Evolutionary conservation across 148 eudicot genomes (phyloP), one percentile per base, ranked within the genome.

Genomic region (Gaultheria prostrata): DNA sequence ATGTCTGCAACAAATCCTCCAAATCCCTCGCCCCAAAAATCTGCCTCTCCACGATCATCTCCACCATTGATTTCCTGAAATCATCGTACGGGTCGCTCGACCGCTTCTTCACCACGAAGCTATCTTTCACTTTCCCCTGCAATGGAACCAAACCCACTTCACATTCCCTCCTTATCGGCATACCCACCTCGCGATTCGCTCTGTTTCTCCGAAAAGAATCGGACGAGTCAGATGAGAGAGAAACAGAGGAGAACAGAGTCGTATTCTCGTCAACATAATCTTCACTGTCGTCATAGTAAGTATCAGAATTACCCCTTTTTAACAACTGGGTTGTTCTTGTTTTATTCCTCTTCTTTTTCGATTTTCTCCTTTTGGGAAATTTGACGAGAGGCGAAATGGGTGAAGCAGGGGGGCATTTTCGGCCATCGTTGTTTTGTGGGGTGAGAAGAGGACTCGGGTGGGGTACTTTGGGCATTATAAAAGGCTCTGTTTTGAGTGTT

Each of bases 321-420:
- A 33, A 78, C 49, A 79, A 74, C 32, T 76, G 86, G 83, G 86
- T 33, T 4, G 71, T 74, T 88, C 28, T 81, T 86, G 65, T 35
- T 39, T 39, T 39, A 39, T 0, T 83, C 35, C 48, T 57, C 30
- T n/a, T 59, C 82, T 53, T 77, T 77, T 33, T 51, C 24, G 11
- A 2, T 20, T 13, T 30, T 49, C 61, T 78, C 2, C 54, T 50
- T 1, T 73, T 21, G 35, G 39, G 87, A 54, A 75, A 50, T 8
- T 49, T 65, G 74, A 78, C 54, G 57, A 86, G 82, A 49, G 93
- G 92, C 24, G 91, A 82, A 49, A 83, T 86, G 77, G 91, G 94
- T 81, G 94, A 90, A 1, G 79, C 91, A 3, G 94, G 93, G 17
- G 93, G 92, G 71, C 93, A 89, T 20, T 82, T 80, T 3, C 81